phyloP scores from a whole-genome alignment of 1,139 yeast species.

The Yamadazyma triangularis region DNA sequence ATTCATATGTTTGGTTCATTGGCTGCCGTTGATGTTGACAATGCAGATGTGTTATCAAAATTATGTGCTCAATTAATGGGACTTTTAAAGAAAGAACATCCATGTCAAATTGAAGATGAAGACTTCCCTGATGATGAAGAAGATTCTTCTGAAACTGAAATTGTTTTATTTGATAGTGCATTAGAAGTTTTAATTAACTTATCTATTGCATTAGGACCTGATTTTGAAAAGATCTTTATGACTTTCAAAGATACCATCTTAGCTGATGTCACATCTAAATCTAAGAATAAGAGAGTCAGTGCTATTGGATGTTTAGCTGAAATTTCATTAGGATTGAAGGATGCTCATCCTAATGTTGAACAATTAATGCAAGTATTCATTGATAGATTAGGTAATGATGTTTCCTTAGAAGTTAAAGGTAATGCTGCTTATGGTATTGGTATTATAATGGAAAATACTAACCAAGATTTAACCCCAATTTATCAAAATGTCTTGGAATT shows the following conservation, averaged over 20 bases:
- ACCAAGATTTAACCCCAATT: slow-evolving; percentile 54
- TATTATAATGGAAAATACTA: slow-evolving; percentile 58
- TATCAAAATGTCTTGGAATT: slow-evolving; percentile 71
- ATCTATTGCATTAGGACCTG: slow-evolving; percentile 69
- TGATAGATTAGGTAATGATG: slow-evolving; percentile 67
- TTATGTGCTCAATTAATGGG: slow-evolving; percentile 68
- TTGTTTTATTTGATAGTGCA: slow-evolving; percentile 77
- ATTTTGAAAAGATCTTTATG: slow-evolving; percentile 67
- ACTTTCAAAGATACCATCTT: slow-evolving; percentile 68
- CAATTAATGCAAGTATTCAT: slow-evolving; percentile 69
- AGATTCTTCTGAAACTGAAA: slow-evolving; percentile 85
- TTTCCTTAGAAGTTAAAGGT: slow-evolving; percentile 86
- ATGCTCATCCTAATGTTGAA: slow-evolving; percentile 60
- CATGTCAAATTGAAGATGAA: slow-evolving; percentile 64
- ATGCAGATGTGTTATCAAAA: slow-evolving; percentile 57
- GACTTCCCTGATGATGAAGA: slow-evolving; percentile 52
- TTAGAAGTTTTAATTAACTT: slow-evolving; percentile 79
- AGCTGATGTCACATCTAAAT: slow-evolving; percentile 57
- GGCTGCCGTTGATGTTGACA: slow-evolving; percentile 57
- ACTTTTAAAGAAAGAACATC: slow-evolving; percentile 74
- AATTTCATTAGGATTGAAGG: slow-evolving; percentile 71
- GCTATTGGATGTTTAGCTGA: slow-evolving; percentile 92
- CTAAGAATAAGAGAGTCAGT: slow-evolving; percentile 72
- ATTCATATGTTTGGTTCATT: slow-evolving; percentile 71
- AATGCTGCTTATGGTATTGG: slow-evolving; percentile 98